phyloP scores from a whole-genome alignment of 83 land plant species.

The Diphasiastrum complanatum region DNA sequence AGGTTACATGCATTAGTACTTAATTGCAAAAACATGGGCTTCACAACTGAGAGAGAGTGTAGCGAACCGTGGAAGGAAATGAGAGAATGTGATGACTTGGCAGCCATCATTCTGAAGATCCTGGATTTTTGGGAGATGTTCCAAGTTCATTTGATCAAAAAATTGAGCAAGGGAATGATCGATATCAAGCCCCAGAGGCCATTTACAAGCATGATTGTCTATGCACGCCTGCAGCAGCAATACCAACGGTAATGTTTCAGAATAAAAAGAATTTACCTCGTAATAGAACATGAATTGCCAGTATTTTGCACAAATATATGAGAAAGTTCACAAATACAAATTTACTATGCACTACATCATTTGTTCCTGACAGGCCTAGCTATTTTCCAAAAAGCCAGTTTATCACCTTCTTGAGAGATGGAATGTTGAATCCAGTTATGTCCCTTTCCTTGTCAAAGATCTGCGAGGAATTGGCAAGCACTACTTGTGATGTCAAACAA shows the following conservation, averaged over 20 bases:
- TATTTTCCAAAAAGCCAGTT: constrained; percentile 1
- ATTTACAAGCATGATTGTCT: constrained; percentile 80
- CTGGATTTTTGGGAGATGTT: constrained; percentile 24
- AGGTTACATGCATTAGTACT: too few relatives aligned
- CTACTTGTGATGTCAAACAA: too few relatives aligned
- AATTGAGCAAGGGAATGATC: constrained; percentile 50
- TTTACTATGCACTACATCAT: not conserved
- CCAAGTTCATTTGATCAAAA: constrained; percentile 65
- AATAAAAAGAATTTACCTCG: not conserved
- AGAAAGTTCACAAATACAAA: not conserved
- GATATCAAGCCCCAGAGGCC: constrained; percentile 52
- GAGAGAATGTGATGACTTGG: constrained; percentile 77
- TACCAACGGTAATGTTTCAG: not conserved
- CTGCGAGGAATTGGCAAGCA: too few relatives aligned
- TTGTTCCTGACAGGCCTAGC: not conserved
- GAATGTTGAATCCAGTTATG: constrained; percentile 53
- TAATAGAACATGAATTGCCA: not conserved
- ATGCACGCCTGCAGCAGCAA: constrained; percentile 51
- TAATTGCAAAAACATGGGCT: too few relatives aligned
- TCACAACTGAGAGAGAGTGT: too few relatives aligned
- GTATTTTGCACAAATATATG: not conserved
- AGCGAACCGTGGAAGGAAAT: constrained; percentile 56
- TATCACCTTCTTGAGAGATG: constrained; percentile 64
- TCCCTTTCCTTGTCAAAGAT: constrained; percentile 78
- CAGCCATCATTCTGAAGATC: constrained; percentile 35